Percentiles rank a stretch among this genome's conserved stretches.
phyloP scores from a whole-genome alignment of 495 filamentous ascomycete genomes.

The Trichoderma reesei region DNA sequence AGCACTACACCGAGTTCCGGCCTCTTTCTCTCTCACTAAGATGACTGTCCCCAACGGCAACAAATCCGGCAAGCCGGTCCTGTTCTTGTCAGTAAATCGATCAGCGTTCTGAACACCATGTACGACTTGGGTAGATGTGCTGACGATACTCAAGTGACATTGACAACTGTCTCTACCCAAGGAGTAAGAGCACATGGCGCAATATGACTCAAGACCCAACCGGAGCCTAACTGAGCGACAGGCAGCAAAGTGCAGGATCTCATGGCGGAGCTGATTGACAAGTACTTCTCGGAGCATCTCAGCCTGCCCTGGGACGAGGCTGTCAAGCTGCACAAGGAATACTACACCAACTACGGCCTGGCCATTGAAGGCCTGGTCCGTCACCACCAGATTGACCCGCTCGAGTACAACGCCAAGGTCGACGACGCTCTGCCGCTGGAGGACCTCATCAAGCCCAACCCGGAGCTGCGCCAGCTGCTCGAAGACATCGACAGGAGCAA shows the following conservation, averaged over 20 bases:
- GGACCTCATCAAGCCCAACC: slow-evolving; percentile 65
- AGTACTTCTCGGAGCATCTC: slow-evolving; percentile 74
- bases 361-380: slow-evolving; percentile 92
- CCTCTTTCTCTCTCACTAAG: background rate
- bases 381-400: slow-evolving; percentile 89
- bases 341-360: slow-evolving; percentile 91
- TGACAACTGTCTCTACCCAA: slow-evolving; percentile 84
- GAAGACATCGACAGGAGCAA: slow-evolving; percentile 67
- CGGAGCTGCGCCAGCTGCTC: slow-evolving; percentile 63
- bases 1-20: background rate
- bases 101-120: too few relatives aligned
- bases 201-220: background rate
- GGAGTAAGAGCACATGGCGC: slow-evolving; percentile 32
- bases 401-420: slow-evolving; percentile 89
- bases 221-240: slow-evolving; percentile 21
- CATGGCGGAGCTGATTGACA: slow-evolving; percentile 67
- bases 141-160: slow-evolving; percentile 51
- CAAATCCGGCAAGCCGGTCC: slow-evolving; percentile 21
- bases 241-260: slow-evolving; percentile 61
- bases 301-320: slow-evolving; percentile 64
- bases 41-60: slow-evolving; percentile 1
- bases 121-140: background rate
- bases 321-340: slow-evolving; percentile 69
- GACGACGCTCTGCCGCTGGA: slow-evolving; percentile 93
- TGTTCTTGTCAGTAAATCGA: slow-evolving; percentile 36